Conservation (phyloP, 2,329 filamentous ascomycete genomes). For the Aspergillus niger region DNA sequence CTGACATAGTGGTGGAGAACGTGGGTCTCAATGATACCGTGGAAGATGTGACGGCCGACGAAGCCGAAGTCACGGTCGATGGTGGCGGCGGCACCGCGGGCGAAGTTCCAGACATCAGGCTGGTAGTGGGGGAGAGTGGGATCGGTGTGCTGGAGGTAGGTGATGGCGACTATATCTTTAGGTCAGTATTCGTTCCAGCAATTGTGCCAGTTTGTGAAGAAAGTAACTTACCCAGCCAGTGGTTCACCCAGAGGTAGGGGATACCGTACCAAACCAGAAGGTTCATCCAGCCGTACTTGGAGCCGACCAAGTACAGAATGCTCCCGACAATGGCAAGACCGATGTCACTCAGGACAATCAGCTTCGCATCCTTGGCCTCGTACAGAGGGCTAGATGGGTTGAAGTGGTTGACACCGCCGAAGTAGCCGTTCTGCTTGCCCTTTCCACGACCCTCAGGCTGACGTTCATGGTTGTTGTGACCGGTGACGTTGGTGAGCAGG, state of each 20-base stretch:
- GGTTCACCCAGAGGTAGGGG: constrained; percentile 97
- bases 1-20: constrained; percentile 97
- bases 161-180: constrained; percentile 77
- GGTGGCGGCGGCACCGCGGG: constrained; percentile 89
- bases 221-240: constrained; percentile 84
- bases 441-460: constrained; percentile 91
- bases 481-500: constrained; percentile 86
- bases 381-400: constrained; percentile 84
- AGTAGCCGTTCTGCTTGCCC: constrained; percentile 83
- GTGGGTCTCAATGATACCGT: constrained; percentile 97
- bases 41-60: constrained; percentile 84
- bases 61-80: constrained; percentile 98
- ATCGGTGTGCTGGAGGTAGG: constrained; percentile 96
- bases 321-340: constrained; percentile 68
- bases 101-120: constrained; percentile 83
- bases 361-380: constrained; percentile 84
- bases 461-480: constrained; percentile 89
- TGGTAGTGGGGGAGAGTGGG: constrained; percentile 91
- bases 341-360: constrained; percentile 83
- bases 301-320: constrained; percentile 68
- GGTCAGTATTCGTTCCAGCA: constrained; percentile 17
- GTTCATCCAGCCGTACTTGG: constrained; percentile 81
- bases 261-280: constrained; percentile 92
- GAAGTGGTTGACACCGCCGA: constrained; percentile 92
- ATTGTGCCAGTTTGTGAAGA: neutral